Conservation (phyloP, 2,329 filamentous ascomycete genomes). For the Gremmenia infestans region DNA sequence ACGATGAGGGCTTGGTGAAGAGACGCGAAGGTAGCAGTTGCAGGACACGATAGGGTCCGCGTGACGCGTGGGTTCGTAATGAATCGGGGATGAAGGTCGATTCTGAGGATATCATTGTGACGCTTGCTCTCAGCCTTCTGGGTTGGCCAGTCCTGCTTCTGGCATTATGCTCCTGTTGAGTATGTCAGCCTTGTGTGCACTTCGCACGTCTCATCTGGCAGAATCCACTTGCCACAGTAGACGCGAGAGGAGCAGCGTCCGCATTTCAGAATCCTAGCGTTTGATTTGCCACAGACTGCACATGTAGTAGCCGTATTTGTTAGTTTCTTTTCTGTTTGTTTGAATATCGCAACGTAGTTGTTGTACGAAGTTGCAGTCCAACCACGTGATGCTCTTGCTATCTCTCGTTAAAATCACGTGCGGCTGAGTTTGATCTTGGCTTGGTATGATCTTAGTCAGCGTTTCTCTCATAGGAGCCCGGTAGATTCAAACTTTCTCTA, state of each 20-base stretch:
- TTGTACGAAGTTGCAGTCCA: background rate
- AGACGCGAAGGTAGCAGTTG: conserved; percentile 3
- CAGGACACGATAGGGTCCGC: conserved; percentile 12
- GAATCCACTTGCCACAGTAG: background rate
- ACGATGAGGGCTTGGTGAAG: conserved; percentile 8
- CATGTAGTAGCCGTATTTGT: background rate
- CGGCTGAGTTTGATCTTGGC: no score
- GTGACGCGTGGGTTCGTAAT: conserved; percentile 9
- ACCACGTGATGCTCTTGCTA: no score
- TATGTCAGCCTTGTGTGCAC: background rate
- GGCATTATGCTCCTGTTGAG: background rate
- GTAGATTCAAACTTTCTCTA: no score
- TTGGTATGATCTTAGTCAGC: no score
- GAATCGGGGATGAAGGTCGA: conserved; percentile 7
- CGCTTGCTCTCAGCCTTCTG: conserved; percentile 2
- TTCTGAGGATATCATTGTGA: conserved; percentile 8
- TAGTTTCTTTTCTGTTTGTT: background rate
- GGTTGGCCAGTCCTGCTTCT: conserved; percentile 1
- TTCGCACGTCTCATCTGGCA: background rate
- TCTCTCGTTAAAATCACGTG: no score
- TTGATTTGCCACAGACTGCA: background rate
- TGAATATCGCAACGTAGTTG: background rate
- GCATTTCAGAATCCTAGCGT: background rate
- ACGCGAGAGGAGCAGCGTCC: background rate
- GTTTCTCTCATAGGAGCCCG: no score